phyloP scores from a whole-genome alignment of 2,329 filamentous ascomycete genomes.

The Zymoseptoria tritici region DNA sequence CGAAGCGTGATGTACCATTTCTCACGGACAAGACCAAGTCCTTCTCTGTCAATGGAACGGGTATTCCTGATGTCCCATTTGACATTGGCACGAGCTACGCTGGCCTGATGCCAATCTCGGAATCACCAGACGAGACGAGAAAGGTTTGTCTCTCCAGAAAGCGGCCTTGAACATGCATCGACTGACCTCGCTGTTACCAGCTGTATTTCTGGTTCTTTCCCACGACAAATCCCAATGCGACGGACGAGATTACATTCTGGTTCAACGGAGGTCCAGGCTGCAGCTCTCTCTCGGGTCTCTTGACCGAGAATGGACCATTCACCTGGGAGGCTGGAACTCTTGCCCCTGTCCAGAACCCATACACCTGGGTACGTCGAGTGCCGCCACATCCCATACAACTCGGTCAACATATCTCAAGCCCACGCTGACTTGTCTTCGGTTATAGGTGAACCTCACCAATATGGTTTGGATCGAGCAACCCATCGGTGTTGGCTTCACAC shows the following conservation, averaged over 20 bases:
- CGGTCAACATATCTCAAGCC: not conserved
- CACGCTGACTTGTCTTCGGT: not conserved
- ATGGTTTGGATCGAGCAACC: constrained; percentile 60
- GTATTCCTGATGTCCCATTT: constrained; percentile 33
- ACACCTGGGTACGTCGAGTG: constrained; percentile 33
- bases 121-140: constrained; percentile 36
- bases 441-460: constrained; percentile 55
- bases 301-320: constrained; percentile 22
- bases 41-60: constrained; percentile 24
- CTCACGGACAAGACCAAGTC: constrained; percentile 7
- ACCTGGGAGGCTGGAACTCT: constrained; percentile 34
- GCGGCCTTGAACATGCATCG: too few relatives aligned
- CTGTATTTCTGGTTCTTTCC: constrained; percentile 44
- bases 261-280: constrained; percentile 21
- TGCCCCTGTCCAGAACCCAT: constrained; percentile 37
- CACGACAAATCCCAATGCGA: constrained; percentile 34
- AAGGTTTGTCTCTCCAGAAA: constrained; percentile 38
- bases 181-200: too few relatives aligned
- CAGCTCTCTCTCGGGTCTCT: constrained; percentile 13
- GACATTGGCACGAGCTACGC: constrained; percentile 39
- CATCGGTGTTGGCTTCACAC: constrained; percentile 40
- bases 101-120: constrained; percentile 46
- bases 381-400: not conserved
- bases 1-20: constrained; percentile 2
- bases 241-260: constrained; percentile 47